phyloP scores from a whole-genome alignment of 305 asterid species.

The Ilex paraguariensis region DNA sequence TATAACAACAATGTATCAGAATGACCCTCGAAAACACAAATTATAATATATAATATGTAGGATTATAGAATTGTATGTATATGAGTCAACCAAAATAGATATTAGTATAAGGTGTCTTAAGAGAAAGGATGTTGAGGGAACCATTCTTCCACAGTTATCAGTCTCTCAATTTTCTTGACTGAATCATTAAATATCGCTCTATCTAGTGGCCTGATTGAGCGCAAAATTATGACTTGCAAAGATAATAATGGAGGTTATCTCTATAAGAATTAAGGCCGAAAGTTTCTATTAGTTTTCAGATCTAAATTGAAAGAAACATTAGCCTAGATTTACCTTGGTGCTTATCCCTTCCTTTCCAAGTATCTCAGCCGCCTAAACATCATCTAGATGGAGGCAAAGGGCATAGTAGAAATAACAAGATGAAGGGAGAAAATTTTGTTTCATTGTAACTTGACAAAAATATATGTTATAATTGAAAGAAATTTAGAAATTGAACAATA shows the following conservation, averaged over 20 bases:
- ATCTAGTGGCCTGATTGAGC: slow-evolving; percentile 51
- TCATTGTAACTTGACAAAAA: too few species aligned
- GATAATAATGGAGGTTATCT: neutral
- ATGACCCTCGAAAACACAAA: neutral
- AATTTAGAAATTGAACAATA: too few species aligned
- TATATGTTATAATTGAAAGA: too few species aligned
- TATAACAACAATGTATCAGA: too few species aligned
- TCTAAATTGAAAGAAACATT: neutral
- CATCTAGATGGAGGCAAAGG: too few species aligned
- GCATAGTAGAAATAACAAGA: too few species aligned
- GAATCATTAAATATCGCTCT: slow-evolving; percentile 33
- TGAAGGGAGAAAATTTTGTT: too few species aligned
- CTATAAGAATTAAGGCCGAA: neutral
- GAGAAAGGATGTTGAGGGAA: slow-evolving; percentile 36
- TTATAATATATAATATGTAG: neutral
- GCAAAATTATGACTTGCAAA: slow-evolving; percentile 41
- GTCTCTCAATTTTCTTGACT: slow-evolving; percentile 45
- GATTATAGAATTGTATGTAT: neutral
- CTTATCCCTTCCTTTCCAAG: slow-evolving; percentile 42
- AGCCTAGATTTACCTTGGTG: slow-evolving; percentile 33
- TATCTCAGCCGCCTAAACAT: slow-evolving; percentile 50
- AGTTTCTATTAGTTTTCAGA: neutral
- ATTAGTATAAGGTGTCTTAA: neutral
- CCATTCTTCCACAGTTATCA: slow-evolving; percentile 58
- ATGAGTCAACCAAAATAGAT: neutral